Evolutionary conservation across 2,329 filamentous ascomycete genomes (phyloP).

Genomic region (Talaromyces verruculosus): DNA sequence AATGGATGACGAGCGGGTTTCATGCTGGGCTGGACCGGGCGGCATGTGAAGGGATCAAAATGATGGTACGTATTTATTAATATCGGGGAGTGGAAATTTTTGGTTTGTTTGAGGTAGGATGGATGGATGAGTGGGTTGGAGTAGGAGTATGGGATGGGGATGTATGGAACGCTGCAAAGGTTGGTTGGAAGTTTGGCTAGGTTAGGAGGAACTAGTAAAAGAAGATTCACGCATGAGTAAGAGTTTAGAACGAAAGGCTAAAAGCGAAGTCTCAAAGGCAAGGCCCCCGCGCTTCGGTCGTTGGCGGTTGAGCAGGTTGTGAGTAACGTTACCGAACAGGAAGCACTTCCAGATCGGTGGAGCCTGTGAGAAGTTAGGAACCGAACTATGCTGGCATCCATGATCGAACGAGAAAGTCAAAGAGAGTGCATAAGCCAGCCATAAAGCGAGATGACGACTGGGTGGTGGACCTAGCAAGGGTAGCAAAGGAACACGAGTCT

Average conservation of each 20-base stretch:
- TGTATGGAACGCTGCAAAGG: conserved; percentile 8
- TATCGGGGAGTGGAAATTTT: conserved; percentile 9
- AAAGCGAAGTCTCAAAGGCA: conserved; percentile 4
- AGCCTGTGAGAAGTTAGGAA: conserved; percentile 25
- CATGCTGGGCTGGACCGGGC: conserved; percentile 15
- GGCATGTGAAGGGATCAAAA: conserved; percentile 11
- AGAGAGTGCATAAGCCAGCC: conserved; percentile 35
- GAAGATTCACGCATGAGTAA: conserved; percentile 17
- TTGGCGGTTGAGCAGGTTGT: not conserved
- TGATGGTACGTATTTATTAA: conserved; percentile 13
- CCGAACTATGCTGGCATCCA: not conserved
- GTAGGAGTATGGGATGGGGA: conserved; percentile 6
- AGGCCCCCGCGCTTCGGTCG: conserved; percentile 33
- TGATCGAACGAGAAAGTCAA: not conserved
- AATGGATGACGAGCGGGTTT: conserved; percentile 17
- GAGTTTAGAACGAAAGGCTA: conserved; percentile 21
- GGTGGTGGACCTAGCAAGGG: conserved; percentile 24
- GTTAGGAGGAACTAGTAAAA: conserved; percentile 19
- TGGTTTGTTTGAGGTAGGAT: conserved; percentile 7
- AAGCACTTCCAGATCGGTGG: conserved; percentile 35
- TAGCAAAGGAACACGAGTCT: conserved; percentile 13
- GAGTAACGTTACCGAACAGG: not conserved
- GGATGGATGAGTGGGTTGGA: conserved; percentile 1
- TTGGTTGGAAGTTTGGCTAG: conserved; percentile 7
- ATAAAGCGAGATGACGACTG: conserved; percentile 35